phyloP scores from a whole-genome alignment of 2,329 filamentous ascomycete species.

The Amylocarpus encephaloides region DNA sequence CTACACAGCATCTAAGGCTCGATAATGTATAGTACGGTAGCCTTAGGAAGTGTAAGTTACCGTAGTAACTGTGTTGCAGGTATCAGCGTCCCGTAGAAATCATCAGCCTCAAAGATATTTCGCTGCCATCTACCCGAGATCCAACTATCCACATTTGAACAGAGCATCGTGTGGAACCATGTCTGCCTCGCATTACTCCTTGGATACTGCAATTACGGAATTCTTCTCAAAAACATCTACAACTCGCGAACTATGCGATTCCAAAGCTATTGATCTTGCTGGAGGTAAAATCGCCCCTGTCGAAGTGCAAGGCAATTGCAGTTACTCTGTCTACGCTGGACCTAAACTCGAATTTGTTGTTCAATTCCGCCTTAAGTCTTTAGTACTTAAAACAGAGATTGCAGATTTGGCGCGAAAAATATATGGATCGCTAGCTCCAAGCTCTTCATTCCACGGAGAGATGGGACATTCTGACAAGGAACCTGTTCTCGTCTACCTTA shows the following conservation, averaged over 20 bases:
- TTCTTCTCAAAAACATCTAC: constrained; percentile 28
- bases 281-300: constrained; percentile 31
- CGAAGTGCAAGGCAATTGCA: constrained; percentile 34
- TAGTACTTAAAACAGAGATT: constrained; percentile 31
- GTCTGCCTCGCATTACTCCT: too few species aligned
- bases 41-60: too few species aligned
- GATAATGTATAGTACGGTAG: too few species aligned
- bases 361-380: constrained; percentile 35
- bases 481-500: constrained; percentile 34
- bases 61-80: too few species aligned
- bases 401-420: constrained; percentile 27
- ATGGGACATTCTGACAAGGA: too few species aligned
- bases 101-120: constrained; percentile 5
- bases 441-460: constrained; percentile 28
- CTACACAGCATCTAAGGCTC: too few species aligned
- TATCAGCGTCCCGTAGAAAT: too few species aligned
- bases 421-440: constrained; percentile 30
- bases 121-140: neutral
- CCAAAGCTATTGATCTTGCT: constrained; percentile 27
- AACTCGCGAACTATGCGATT: constrained; percentile 18
- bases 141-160: too few species aligned
- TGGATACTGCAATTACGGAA: constrained; percentile 23
- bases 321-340: constrained; percentile 37
- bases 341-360: constrained; percentile 31
- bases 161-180: too few species aligned